Percentiles rank a stretch among this genome's conserved stretches.
phyloP scores from a whole-genome alignment of 2,329 filamentous ascomycete species.

The Fusarium sp. region DNA sequence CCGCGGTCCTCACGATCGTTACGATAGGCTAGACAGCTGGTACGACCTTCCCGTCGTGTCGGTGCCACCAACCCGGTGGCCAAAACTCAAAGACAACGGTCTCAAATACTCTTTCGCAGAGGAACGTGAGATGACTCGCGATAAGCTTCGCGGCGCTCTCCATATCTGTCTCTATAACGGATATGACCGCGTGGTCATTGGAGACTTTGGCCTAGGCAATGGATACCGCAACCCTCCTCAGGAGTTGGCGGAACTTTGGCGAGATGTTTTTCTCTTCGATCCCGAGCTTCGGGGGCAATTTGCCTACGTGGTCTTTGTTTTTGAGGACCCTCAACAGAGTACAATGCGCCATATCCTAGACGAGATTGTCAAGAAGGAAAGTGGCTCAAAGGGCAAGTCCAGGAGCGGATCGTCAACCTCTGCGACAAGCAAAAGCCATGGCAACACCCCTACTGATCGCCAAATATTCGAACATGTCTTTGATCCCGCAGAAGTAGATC shows the following conservation, averaged over 20 bases:
- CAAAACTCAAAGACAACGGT: slow-evolving; percentile 76
- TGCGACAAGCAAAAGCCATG: slow-evolving; percentile 46
- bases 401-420: slow-evolving; percentile 46
- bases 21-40: slow-evolving; percentile 68
- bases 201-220: slow-evolving; percentile 74
- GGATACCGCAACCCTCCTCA: slow-evolving; percentile 72
- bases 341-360: slow-evolving; percentile 65
- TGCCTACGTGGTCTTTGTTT: slow-evolving; percentile 71
- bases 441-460: slow-evolving; percentile 57
- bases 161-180: slow-evolving; percentile 73
- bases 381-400: slow-evolving; percentile 52
- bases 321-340: slow-evolving; percentile 68
- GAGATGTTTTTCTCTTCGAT: slow-evolving; percentile 72
- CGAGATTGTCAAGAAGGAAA: slow-evolving; percentile 65
- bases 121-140: slow-evolving; percentile 77
- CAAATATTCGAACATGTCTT: slow-evolving; percentile 68
- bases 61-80: slow-evolving; percentile 76
- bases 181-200: slow-evolving; percentile 69
- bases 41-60: slow-evolving; percentile 76
- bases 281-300: slow-evolving; percentile 72
- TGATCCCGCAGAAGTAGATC: slow-evolving; percentile 60
- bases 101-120: slow-evolving; percentile 76
- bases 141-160: slow-evolving; percentile 78
- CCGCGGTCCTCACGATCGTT: slow-evolving; percentile 75
- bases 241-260: slow-evolving; percentile 74